phyloP scores from a whole-genome alignment of 2,329 filamentous ascomycete genomes.

The Ceratocystis eucalypticola region DNA sequence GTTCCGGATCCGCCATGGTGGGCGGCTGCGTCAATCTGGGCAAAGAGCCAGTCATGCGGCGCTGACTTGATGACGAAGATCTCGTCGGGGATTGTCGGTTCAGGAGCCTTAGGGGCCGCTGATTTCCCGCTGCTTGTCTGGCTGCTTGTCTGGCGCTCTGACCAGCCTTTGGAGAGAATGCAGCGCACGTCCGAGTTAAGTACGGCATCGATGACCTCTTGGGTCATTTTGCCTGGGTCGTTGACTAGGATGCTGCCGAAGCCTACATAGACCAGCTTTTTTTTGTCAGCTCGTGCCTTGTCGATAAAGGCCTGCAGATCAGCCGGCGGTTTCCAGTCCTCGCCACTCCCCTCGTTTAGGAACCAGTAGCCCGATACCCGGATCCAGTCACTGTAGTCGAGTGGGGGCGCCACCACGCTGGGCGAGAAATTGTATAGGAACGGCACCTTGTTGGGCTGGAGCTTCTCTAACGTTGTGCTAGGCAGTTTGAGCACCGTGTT shows the following conservation, averaged over 20 bases:
- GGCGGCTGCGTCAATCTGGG: conserved; percentile 81
- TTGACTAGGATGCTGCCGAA: conserved; percentile 94
- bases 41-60: conserved; percentile 94
- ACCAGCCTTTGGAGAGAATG: conserved; percentile 94
- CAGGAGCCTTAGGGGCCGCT: conserved; percentile 35
- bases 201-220: conserved; percentile 86
- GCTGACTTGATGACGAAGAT: conserved; percentile 82
- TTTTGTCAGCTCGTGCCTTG: conserved; percentile 65
- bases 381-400: conserved; percentile 97
- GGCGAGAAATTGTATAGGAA: conserved; percentile 97
- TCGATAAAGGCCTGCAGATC: conserved; percentile 71
- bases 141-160: conserved; percentile 51
- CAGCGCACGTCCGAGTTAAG: conserved; percentile 84
- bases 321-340: conserved; percentile 54
- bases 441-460: conserved; percentile 95
- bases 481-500: conserved; percentile 65
- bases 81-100: conserved; percentile 57
- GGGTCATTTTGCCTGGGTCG: conserved; percentile 75
- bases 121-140: conserved; percentile 31
- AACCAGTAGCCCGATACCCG: conserved; percentile 98
- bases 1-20: conserved; percentile 94
- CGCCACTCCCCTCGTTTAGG: conserved; percentile 54
- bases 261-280: conserved; percentile 92
- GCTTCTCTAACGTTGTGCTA: conserved; percentile 71
- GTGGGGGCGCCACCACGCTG: conserved; percentile 78